Evolutionary conservation across 1,139 yeast species (phyloP), one percentile per base, ranked within the genome.

Genomic region (Blastobotrys petasosporus): DNA sequence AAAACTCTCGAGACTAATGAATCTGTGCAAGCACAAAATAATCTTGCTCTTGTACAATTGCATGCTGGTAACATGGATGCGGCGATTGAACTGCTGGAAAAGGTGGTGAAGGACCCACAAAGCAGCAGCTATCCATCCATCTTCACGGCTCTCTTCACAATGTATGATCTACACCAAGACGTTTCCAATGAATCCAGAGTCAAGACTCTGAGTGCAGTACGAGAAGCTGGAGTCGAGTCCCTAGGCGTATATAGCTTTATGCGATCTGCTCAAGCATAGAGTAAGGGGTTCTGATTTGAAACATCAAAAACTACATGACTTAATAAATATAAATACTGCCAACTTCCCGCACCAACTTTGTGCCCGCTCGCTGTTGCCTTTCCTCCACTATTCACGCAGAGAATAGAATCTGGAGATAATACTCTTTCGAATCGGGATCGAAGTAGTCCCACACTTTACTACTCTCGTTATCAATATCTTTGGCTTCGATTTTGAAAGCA

Each of bases 401-500:
- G 16, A 37, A 42, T 11, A 85, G 65, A 40, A 86, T 65, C 62
- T 87, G 96, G 17, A 87, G 55, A 56, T 77, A 82, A 57, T 74
- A 85, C 55, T 80, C 85, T 54, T 76, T 77, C 2, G 80, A 70
- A 59, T 85, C 94, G 28, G 59, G 64, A 63, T 85, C 92, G 76
- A 82, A 86, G 60, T 71, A 72, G 64, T 82, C 78, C 88, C 92
- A 84, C 47, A 77, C 75, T 42, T 67, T 68, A 2, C 73, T 69
- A 2, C 59, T 63, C 1, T 73, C 67, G 52, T 71, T 69, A 54
- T 79, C 84, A 16, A 81, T 76, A 30, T 74, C 73, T 28, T 66
- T 70, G 20, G 78, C 73, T 2, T 92, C 92, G 5, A 87, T 70
- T 45, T 84, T 80, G 52, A 87, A 70, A 2, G 81, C 83, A 12